Base-by-base conservation (phyloP, 2,329 filamentous ascomycete species). In the Neodidymelliopsis sp. region DNA sequence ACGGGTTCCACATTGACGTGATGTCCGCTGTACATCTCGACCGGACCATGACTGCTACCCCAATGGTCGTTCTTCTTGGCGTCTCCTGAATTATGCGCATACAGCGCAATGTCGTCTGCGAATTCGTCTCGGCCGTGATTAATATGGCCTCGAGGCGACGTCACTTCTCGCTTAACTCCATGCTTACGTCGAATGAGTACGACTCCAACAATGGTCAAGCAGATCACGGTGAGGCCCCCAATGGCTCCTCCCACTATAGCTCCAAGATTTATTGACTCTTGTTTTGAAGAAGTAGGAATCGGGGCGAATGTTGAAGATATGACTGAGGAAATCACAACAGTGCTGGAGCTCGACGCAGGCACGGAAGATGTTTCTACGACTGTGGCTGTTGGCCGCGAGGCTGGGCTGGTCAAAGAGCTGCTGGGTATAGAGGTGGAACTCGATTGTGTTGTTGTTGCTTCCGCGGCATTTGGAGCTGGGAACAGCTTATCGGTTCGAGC, bases 171-270 rank as follows among this genome's bases (percentile, higher is more conserved):
- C 28, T 37, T 19, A 22, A 20, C 24, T 23, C 40, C 44, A 33
- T 46, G 39, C 38, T 50, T 56, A 13, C 45, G 23, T n/a, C 49
- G 53, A 18, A 53, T 56, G 25, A 56, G 38, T 12, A 56, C 24
- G 22, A 47, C 23, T 10, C 49, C 49, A 20, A 56, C 20, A 36
- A 54, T 33, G 1, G 46, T 56, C 23, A 56, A 35, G 25, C 53
- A 56, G 13, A 56, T 45, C 4, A 53, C 34, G 4, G 18, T 31
- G 12, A 56, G 42, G 11, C 41, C 50, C 22, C 41, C 46, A 18
- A 50, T 15, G 10, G n/a, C 41, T 16, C 53, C 53, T 33, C 49
- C 42, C 15, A 54, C 50, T 11, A 56, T 50, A 29, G 53, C 37
- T 25, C 42, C 49, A 27, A 53, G 30, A 15, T 45, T 47, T 6